Conservation (phyloP, 768 basidiomycete genomes). For the Sporobolomyces roseus region DNA sequence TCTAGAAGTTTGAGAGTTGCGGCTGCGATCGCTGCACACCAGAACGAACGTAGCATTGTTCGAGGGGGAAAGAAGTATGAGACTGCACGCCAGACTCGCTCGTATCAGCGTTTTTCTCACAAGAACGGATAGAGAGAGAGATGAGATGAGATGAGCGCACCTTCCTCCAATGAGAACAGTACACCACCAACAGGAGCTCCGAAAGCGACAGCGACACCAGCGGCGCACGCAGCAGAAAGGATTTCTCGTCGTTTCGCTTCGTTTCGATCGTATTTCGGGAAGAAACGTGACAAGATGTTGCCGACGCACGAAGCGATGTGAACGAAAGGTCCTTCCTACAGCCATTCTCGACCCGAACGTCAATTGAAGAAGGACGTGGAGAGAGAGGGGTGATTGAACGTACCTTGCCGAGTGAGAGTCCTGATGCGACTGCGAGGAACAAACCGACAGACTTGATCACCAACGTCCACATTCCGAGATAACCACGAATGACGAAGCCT, state of each 20-base stretch:
- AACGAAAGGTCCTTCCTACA: slow-evolving; percentile 85
- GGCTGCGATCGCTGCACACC: slow-evolving; percentile 79
- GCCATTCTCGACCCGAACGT: no score
- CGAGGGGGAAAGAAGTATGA: slow-evolving; percentile 81
- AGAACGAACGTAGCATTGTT: slow-evolving; percentile 55
- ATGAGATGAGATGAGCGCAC: slow-evolving; percentile 52
- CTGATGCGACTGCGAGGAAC: slow-evolving; percentile 85
- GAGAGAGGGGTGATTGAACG: neutral
- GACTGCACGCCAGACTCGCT: slow-evolving; percentile 8
- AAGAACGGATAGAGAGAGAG: neutral
- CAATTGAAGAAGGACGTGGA: no score
- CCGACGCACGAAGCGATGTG: slow-evolving; percentile 90
- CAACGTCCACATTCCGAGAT: slow-evolving; percentile 82
- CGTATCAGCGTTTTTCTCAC: neutral
- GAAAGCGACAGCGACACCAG: slow-evolving; percentile 95
- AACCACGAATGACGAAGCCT: slow-evolving; percentile 97
- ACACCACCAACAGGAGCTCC: slow-evolving; percentile 82
- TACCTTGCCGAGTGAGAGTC: slow-evolving; percentile 68
- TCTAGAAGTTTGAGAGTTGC: slow-evolving; percentile 75
- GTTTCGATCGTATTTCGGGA: slow-evolving; percentile 86
- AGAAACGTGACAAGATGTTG: slow-evolving; percentile 83
- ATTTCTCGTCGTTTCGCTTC: slow-evolving; percentile 96
- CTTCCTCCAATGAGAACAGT: slow-evolving; percentile 88
- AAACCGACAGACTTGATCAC: slow-evolving; percentile 74
- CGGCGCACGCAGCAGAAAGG: slow-evolving; percentile 86